Percentiles rank a stretch among this genome's conserved stretches.
phyloP scores from a whole-genome alignment of 805 yeast species.

The Wickerhamiella cacticola region DNA sequence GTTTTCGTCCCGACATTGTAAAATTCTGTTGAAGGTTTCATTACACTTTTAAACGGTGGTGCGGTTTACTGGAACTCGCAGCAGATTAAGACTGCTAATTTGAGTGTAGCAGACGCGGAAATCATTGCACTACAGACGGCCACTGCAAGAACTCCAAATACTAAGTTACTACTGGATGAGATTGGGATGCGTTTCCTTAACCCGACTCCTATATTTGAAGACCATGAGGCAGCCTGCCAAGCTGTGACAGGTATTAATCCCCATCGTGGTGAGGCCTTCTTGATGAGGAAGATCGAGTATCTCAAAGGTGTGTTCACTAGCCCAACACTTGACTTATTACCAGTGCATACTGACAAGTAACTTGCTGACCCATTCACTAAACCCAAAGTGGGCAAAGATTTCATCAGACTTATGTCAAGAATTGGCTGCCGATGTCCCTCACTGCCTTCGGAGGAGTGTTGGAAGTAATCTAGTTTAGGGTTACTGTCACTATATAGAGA shows the following conservation, averaged over 20 bases:
- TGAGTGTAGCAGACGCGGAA: neutral
- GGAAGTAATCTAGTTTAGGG: no score
- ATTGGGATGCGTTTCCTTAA: neutral
- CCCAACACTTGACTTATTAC: neutral
- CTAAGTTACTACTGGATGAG: neutral
- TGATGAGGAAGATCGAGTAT: neutral
- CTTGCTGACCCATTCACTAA: neutral
- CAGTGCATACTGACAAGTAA: neutral
- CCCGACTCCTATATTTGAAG: neutral
- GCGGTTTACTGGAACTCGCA: neutral
- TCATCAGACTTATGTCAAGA: no score
- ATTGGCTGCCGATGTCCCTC: no score
- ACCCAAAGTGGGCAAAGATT: conserved; percentile 12
- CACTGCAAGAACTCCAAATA: neutral
- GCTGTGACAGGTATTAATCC: neutral
- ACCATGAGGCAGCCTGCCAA: neutral
- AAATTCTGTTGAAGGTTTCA: neutral
- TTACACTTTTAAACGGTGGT: neutral
- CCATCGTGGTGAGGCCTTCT: neutral
- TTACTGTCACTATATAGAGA: no score
- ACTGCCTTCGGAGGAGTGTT: no score
- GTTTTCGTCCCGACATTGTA: neutral
- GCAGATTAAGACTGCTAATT: neutral
- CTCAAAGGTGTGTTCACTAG: neutral
- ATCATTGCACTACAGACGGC: neutral